Evolutionary conservation across 495 filamentous ascomycete species (phyloP), one percentile per base, ranked within the genome.

Genomic region (Umbilicaria muhlenbergii): DNA sequence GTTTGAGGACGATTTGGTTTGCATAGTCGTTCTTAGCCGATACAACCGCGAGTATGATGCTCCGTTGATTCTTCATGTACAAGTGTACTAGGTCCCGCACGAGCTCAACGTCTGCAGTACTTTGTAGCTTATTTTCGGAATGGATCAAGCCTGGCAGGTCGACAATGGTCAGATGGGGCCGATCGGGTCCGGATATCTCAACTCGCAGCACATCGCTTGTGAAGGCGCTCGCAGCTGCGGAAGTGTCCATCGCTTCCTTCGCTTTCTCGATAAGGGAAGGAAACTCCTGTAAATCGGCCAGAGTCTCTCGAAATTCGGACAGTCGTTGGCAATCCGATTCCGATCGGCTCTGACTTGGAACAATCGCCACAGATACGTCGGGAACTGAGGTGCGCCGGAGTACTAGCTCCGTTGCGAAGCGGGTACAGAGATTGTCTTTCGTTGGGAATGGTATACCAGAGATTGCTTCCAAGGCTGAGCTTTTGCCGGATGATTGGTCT

Each of bases 401-500:
- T 37, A 49, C 51, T 38, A 67, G 24, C 38, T 65, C 60, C 0
- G 59, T 64, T 1, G 63, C 55, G 37, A 65, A 64, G 0, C 52
- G 39, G 12, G 60, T 62, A 41, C 54, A 56, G n/a, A 56, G 32
- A 12, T 47, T 51, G 17, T 57, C 55, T 13, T 53, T 60, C 3
- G 42, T 45, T 6, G 63, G 63, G 39, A 63, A 62, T 1, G 34
- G 37, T 0, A 63, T 49, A 1, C 52, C 32, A 1, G 58, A 51
- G 17, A 64, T 55, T 10, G 53, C 56, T 37, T 63, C 53, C 15
- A 82, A 63, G 2, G 80, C 73, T 0, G 78, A 81, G 55, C 74
- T 78, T 48, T 79, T 80, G 6, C 75, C 77, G 11, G 63, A 63
- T 2, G 69, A 78, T 45, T 80, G 73, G 56, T 78, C 69, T 3